These are phyloP conservation scores for Daldinia childiae DNA, from an alignment of 495 filamentous ascomycete species.

Conservation along the genomic window DNA sequence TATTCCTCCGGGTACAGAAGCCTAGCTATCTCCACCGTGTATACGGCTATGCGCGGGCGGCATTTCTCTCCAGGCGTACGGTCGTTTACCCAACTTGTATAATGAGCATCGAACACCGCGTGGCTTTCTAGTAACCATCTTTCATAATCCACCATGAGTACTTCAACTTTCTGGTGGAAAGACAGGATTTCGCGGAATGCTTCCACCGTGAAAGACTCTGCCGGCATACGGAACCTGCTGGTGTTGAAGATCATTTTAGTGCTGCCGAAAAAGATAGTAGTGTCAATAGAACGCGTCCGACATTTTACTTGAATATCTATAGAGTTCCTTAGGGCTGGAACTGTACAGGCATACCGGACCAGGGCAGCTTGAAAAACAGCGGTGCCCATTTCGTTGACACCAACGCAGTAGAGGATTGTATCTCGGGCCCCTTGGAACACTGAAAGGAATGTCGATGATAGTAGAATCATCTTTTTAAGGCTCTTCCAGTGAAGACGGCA, in stretches of 20 bases:
- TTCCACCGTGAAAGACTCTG: not conserved
- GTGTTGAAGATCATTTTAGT: not conserved
- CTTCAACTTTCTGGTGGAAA: not conserved
- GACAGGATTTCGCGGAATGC: not conserved
- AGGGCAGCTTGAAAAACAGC: not conserved
- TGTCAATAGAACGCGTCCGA: not conserved
- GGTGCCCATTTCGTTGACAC: not conserved
- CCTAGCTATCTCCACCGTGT: not conserved
- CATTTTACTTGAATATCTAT: not conserved
- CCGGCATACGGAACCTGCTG: not conserved
- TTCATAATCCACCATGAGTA: not conserved
- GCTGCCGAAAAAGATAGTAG: not conserved
- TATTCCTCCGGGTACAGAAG: not conserved
- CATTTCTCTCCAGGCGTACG: not conserved
- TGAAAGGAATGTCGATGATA: not conserved
- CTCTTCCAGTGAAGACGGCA: not conserved
- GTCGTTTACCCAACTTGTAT: not conserved
- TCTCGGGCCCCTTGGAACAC: not conserved
- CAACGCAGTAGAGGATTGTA: not conserved
- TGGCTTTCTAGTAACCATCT: not conserved
- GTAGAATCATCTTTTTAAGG: not conserved
- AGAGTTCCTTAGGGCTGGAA: not conserved
- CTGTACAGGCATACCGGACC: constrained; percentile 2
- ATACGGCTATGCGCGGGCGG: not conserved
- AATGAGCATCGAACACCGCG: not conserved